Base-by-base conservation (phyloP, 371 early-diverging fungal genomes). In the Rhizopus delemar region DNA sequence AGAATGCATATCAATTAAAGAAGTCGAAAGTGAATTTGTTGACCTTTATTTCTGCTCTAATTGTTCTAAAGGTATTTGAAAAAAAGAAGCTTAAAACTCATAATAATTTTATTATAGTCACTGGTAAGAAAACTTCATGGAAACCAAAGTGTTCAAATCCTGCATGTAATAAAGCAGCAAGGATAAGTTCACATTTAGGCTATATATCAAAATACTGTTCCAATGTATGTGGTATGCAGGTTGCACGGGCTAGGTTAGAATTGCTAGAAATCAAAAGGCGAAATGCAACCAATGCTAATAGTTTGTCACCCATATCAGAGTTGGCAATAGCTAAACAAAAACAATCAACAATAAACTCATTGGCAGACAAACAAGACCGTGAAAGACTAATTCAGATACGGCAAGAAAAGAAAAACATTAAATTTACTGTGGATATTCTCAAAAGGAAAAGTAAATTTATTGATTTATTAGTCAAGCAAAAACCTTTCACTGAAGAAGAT, bases 1-100 rank as follows among this genome's bases (percentile, higher is more conserved):
- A 15, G 85, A 83, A 53, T 86, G 87, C 46, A 80, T 86, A 9
- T 78, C 80, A 1, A 83, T 86, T 39, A 75, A 74, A 36, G 82
- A 84, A 57, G 71, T 74, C 34, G 83, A 84, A 57, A 79, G 82
- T 15, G 78, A 80, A 13, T 73, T 81, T 61, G 72, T 87, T 39
- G 84, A 83, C 57, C 70, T 77, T 49, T 85, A 82, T 52, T 85
- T 78, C 57, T 87, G 87, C 59, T 67, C 64, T 38, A 70, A 66
- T 3, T 87, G 85, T 56, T 63, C 78, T 59, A 72, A 78, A 57
- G 73, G 75, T 64, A 65, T 36, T 9, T 13, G 31, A 46, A 48
- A 38, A 35, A 38, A 28, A 57, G 43, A 39, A 35, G 28, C 35
- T 15, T 41, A 39, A 49, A 8, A 32, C 28, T 4, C 28, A 13